Evolutionary conservation across 2,329 filamentous ascomycete species (phyloP), one percentile per base, ranked within the genome.

Genomic region (Fusarium pseudoanthophilum): DNA sequence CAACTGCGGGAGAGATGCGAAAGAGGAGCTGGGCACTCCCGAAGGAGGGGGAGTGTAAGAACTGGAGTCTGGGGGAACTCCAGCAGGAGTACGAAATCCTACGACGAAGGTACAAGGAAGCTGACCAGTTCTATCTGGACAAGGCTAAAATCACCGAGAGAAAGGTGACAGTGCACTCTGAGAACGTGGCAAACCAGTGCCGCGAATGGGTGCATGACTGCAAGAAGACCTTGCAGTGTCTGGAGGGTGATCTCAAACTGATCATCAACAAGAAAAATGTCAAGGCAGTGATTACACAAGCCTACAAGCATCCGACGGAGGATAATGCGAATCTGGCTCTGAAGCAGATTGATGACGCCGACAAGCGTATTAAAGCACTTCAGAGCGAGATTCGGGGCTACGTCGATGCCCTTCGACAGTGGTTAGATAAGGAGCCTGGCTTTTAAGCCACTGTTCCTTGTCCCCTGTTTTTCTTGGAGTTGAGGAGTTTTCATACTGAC

Each of bases 261-360:
- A 14, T 51, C 21, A 34, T 51, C 8, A 24, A 52, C 16, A 52
- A 36, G 32, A 15, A 24, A 9, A 16, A 51, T 3, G 11, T 4
- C 0, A 4, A 34, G 30, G 48, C n/a, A 2, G 30, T 6, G 2
- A 36, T 26, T 52, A 6, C 6, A 4, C 11, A 36, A 20, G 49
- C 32, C 24, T 26, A 7, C 1, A 26, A 37, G 32, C 18, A 21
- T 26, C 49, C 32, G 2, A 4, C 2, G 3, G 13, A 7, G 11
- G 32, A 6, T 2, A 37, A 53, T 53, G 18, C 21, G 2, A 1
- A 26, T 1, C 3, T 37, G 49, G 49, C 49, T 0, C 6, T 13
- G 18, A 37, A 53, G 24, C 9, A 21, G 6, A 26, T 53, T 10
- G 1, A 1, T 37, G 32, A 53, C 24, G 32, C 49, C 4, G 49